phyloP scores from a whole-genome alignment of 345 rosid species.

The Moringa oleifera region DNA sequence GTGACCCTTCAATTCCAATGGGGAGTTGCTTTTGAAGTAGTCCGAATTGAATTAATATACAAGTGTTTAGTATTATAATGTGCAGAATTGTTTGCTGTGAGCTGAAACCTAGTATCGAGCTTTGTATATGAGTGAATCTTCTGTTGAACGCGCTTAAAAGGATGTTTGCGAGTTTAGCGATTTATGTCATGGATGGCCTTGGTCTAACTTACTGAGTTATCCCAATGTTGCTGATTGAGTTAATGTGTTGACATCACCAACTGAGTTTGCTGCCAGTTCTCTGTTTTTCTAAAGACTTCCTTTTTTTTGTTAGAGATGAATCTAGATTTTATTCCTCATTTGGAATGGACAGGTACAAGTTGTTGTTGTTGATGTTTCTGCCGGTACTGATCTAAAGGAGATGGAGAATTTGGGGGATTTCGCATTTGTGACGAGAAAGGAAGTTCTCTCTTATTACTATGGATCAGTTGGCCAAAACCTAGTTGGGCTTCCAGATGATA shows the following conservation, averaged over 20 bases:
- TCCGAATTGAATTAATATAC: too few relatives aligned
- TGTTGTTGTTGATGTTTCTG: conserved; percentile 77
- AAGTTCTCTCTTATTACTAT: conserved; percentile 42
- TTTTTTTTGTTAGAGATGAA: too few relatives aligned
- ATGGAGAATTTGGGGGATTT: conserved; percentile 33
- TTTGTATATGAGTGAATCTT: not conserved
- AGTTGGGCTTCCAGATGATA: conserved; percentile 44
- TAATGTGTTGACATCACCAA: not conserved
- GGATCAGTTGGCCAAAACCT: conserved; percentile 22
- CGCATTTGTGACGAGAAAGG: conserved; percentile 43
- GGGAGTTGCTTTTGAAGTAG: not conserved
- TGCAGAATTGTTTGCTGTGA: too few relatives aligned
- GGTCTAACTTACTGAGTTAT: not conserved
- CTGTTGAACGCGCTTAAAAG: not conserved
- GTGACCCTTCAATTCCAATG: too few relatives aligned
- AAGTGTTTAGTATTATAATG: too few relatives aligned
- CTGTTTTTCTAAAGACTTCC: not conserved
- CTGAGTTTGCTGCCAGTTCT: not conserved
- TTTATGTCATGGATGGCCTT: not conserved
- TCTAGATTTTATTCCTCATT: not conserved
- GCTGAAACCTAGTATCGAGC: too few relatives aligned
- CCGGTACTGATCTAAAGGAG: conserved; percentile 26
- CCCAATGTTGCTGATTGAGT: too few relatives aligned
- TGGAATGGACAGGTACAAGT: conserved; percentile 44
- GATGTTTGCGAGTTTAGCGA: not conserved